A percentile compares a stretch with the other conserved stretches of the same genome.
Conservation (phyloP, 2,329 filamentous ascomycete species). For the Grosmannia clavigera region DNA sequence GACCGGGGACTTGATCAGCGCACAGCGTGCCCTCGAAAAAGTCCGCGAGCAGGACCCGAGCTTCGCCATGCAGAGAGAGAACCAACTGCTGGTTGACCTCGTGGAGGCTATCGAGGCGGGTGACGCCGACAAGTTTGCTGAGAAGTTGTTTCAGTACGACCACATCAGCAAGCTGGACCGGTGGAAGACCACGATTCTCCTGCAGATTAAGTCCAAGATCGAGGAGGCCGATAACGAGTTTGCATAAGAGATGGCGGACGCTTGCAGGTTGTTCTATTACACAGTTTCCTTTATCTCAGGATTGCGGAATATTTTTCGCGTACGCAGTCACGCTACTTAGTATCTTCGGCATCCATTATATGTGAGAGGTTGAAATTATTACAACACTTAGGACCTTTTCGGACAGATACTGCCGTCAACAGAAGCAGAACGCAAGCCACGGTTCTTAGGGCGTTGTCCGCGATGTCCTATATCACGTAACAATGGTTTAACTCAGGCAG, state of each 20-base stretch:
- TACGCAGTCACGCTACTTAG: neutral
- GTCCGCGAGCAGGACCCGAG: constrained; percentile 65
- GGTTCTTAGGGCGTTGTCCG: no score
- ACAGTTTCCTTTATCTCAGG: neutral
- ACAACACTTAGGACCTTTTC: no score
- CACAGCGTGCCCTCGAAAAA: constrained; percentile 66
- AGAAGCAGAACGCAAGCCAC: no score
- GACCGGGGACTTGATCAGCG: constrained; percentile 60
- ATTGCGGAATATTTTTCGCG: neutral
- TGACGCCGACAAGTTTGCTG: constrained; percentile 71
- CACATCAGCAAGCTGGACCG: constrained; percentile 89
- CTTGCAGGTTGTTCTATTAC: neutral
- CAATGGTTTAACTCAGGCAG: no score
- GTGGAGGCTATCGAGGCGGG: constrained; percentile 61
- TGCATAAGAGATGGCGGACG: constrained; percentile 13
- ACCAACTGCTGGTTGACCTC: constrained; percentile 69
- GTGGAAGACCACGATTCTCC: constrained; percentile 84
- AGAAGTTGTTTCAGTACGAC: constrained; percentile 81
- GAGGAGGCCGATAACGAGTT: constrained; percentile 38
- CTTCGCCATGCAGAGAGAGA: constrained; percentile 68
- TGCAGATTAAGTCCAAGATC: constrained; percentile 74
- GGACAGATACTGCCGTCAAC: no score
- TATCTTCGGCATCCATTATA: no score
- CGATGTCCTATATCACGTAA: no score
- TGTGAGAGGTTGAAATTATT: no score